Percentiles rank a stretch among this genome's conserved stretches.
phyloP scores from a whole-genome alignment of 2,329 filamentous ascomycete species.

The Aspergillus sp. region DNA sequence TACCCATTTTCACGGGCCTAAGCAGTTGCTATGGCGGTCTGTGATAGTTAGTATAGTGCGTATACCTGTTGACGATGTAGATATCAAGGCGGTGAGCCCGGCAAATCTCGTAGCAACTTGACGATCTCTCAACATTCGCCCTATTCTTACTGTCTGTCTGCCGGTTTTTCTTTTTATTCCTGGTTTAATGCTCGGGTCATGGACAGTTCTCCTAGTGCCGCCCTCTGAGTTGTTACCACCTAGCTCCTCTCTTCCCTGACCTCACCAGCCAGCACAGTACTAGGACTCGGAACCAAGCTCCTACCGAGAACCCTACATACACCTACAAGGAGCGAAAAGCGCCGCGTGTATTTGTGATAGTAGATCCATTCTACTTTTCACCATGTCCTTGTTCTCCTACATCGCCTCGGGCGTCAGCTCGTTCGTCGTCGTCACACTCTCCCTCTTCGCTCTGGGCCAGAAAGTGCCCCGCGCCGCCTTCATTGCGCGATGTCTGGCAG shows the following conservation, averaged over 20 bases:
- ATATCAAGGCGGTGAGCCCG: slow-evolving; percentile 5
- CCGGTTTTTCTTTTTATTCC: background rate
- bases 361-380: slow-evolving; percentile 9
- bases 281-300: no score
- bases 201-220: background rate
- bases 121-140: background rate
- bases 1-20: no score
- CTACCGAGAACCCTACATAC: no score
- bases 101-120: background rate
- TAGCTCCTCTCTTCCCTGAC: slow-evolving; percentile 1
- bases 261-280: slow-evolving; percentile 1
- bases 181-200: background rate
- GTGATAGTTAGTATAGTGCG: no score
- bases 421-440: slow-evolving; percentile 53
- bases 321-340: no score
- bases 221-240: slow-evolving; percentile 2
- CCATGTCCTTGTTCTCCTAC: slow-evolving; percentile 55
- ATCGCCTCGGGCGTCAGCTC: slow-evolving; percentile 52
- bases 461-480: slow-evolving; percentile 38
- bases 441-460: slow-evolving; percentile 34
- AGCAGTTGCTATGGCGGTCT: no score
- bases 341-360: no score
- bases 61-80: slow-evolving; percentile 2
- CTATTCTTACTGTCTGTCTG: background rate
- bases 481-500: slow-evolving; percentile 36